A percentile compares a stretch with the other conserved stretches of the same genome.
phyloP scores from a whole-genome alignment of 176 grass and related monocot genomes.

The Paspalum vaginatum region DNA sequence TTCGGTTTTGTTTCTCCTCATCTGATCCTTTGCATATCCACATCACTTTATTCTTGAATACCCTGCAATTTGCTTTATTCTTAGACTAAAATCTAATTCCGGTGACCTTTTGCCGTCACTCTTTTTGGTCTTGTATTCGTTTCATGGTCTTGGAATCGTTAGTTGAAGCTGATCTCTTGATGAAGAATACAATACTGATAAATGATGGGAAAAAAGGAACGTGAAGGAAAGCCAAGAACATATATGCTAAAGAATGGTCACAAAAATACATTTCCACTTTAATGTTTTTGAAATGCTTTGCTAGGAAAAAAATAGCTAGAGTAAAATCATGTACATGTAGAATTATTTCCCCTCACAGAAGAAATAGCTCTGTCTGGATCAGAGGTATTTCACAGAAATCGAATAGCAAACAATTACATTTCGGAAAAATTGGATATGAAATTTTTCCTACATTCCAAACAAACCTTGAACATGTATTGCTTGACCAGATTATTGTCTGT shows the following conservation, averaged over 20 bases:
- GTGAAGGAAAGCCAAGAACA: not conserved
- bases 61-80: constrained; percentile 71
- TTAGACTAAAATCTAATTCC: constrained; percentile 56
- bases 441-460: no score
- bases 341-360: no score
- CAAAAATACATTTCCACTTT: not conserved
- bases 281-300: not conserved
- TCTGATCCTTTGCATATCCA: constrained; percentile 57
- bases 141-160: constrained; percentile 1
- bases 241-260: not conserved
- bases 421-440: no score
- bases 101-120: constrained; percentile 31
- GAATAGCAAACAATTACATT: no score
- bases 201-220: not conserved
- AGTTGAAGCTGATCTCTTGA: not conserved
- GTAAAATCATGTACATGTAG: no score
- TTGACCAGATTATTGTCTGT: not conserved
- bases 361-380: no score
- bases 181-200: not conserved
- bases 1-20: constrained; percentile 24
- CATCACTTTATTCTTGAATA: constrained; percentile 80
- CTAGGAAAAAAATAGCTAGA: not conserved
- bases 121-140: constrained; percentile 25
- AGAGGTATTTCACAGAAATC: no score
- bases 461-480: not conserved